Percentiles rank a stretch among this genome's conserved stretches.
phyloP scores from a whole-genome alignment of 2,329 filamentous ascomycete genomes.

The Ascochyta pisi region DNA sequence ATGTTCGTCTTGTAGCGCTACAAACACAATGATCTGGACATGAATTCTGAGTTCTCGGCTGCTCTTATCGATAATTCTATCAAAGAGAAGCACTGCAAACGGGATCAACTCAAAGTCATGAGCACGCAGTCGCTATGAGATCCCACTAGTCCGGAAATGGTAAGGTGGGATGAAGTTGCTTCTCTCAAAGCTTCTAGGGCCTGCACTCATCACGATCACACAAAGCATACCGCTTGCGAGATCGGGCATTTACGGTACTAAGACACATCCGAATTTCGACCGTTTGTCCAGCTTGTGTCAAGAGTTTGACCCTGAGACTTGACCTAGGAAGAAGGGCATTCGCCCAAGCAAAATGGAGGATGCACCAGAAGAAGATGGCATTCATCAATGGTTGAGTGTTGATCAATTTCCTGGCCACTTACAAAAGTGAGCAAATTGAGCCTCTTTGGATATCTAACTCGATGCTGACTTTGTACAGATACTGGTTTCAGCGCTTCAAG shows the following conservation, averaged over 20 bases:
- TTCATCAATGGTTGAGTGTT: constrained; percentile 72
- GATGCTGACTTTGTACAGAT: constrained; percentile 61
- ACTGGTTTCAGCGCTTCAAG: constrained; percentile 86
- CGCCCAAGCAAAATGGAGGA: constrained; percentile 23
- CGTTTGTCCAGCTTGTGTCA: too few species aligned
- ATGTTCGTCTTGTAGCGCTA: constrained; percentile 4
- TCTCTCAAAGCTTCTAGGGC: neutral
- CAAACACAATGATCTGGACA: neutral
- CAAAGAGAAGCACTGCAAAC: neutral
- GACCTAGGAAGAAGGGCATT: neutral
- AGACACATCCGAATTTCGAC: too few species aligned
- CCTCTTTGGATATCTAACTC: neutral
- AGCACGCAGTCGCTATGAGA: neutral
- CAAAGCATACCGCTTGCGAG: neutral
- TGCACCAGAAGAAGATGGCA: constrained; percentile 47
- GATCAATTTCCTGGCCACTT: constrained; percentile 81
- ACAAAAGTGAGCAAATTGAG: constrained; percentile 69
- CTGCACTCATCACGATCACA: neutral
- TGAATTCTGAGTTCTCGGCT: neutral
- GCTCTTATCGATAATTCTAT: neutral
- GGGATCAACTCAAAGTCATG: neutral
- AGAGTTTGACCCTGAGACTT: neutral
- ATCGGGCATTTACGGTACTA: neutral
- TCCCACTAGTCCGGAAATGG: constrained; percentile 3
- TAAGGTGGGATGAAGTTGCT: neutral